Evolutionary conservation across 164 flowering plant genomes (phyloP).

Genomic region (Stephania cephalantha): DNA sequence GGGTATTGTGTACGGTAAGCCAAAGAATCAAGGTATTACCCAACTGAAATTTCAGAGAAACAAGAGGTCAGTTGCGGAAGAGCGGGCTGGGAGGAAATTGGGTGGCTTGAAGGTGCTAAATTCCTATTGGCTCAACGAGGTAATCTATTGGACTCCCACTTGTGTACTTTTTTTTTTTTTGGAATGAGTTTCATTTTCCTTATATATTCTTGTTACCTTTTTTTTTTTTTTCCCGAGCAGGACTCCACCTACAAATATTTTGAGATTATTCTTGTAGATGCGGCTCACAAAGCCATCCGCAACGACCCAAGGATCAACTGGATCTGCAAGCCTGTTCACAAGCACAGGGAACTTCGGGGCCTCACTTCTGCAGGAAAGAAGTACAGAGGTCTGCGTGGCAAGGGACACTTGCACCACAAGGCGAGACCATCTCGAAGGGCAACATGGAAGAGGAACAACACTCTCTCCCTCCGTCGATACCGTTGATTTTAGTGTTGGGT

Average conservation of each 20-base stretch:
- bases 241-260: constrained; percentile 67
- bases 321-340: constrained; percentile 53
- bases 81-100: constrained; percentile 68
- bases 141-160: constrained; percentile 6
- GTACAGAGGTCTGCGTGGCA: constrained; percentile 46
- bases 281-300: constrained; percentile 58
- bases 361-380: constrained; percentile 58
- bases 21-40: constrained; percentile 65
- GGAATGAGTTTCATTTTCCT: no score
- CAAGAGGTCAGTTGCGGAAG: constrained; percentile 77
- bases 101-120: constrained; percentile 74
- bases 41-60: constrained; percentile 65
- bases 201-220: constrained; percentile 13
- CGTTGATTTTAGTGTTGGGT: constrained; percentile 26
- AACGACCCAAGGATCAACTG: constrained; percentile 66
- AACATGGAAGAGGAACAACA: constrained; percentile 80
- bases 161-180: not conserved
- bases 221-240: constrained; percentile 23
- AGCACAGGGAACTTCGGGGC: constrained; percentile 52
- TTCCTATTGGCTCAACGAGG: constrained; percentile 83
- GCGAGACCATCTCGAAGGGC: constrained; percentile 52
- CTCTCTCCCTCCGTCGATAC: constrained; percentile 65
- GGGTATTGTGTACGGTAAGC: constrained; percentile 73
- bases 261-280: constrained; percentile 63
- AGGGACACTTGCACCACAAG: constrained; percentile 44